Evolutionary conservation across 352 stramenopile species (phyloP).

Genomic region (Bremia lactucae): DNA sequence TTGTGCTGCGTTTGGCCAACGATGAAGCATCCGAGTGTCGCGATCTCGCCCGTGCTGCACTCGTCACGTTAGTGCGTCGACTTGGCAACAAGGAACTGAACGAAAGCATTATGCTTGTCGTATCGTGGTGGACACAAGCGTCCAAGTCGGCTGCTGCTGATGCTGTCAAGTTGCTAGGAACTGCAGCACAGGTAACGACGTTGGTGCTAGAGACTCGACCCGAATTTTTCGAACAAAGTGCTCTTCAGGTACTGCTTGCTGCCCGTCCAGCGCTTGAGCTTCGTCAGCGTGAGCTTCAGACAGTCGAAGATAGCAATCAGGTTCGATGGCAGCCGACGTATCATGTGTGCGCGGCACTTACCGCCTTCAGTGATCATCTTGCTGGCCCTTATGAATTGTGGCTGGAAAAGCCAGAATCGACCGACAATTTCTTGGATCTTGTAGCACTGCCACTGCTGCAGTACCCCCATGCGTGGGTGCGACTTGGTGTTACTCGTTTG

Average conservation of each 20-base stretch:
- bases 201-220: constrained; percentile 63
- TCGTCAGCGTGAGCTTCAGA: constrained; percentile 28
- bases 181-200: constrained; percentile 62
- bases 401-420: constrained; percentile 22
- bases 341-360: constrained; percentile 51
- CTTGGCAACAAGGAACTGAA: constrained; percentile 87
- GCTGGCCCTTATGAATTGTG: constrained; percentile 50
- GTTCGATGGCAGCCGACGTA: constrained; percentile 58
- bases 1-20: constrained; percentile 94
- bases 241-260: constrained; percentile 30
- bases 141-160: constrained; percentile 25
- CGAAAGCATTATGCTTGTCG: constrained; percentile 79
- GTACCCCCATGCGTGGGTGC: constrained; percentile 73
- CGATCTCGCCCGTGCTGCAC: constrained; percentile 60
- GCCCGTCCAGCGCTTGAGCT: constrained; percentile 26
- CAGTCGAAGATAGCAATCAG: constrained; percentile 27
- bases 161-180: constrained; percentile 45
- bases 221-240: constrained; percentile 65
- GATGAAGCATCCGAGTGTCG: constrained; percentile 88
- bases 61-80: constrained; percentile 82
- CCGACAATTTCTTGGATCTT: constrained; percentile 30
- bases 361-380: constrained; percentile 56
- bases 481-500: constrained; percentile 40
- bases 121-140: constrained; percentile 73
- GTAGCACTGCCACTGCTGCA: constrained; percentile 48